Evolutionary conservation across 2,329 filamentous ascomycete species (phyloP).

Genomic region (Arthrobotrys sinensis): DNA sequence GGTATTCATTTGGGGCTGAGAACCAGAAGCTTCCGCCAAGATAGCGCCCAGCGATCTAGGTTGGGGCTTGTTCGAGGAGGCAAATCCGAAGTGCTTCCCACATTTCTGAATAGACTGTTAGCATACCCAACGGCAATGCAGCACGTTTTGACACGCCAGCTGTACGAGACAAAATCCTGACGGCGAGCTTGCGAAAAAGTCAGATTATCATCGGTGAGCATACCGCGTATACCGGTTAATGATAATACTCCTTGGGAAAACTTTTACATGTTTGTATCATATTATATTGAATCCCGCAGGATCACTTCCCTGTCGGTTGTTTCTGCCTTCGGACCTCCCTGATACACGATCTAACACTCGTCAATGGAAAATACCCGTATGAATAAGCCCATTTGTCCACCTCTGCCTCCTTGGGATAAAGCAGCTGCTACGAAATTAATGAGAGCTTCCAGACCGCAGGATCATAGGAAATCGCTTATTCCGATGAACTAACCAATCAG

Average conservation of each 20-base stretch:
- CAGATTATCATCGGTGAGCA: neutral
- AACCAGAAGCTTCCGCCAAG: constrained; percentile 28
- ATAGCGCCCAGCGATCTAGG: constrained; percentile 20
- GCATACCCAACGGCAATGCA: neutral
- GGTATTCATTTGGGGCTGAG: constrained; percentile 10
- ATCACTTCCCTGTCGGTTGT: constrained; percentile 17
- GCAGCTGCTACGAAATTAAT: constrained; percentile 24
- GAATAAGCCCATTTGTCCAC: constrained; percentile 17
- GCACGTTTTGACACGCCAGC: too few species aligned
- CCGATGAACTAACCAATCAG: constrained; percentile 22
- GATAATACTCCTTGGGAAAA: neutral
- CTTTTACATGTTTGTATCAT: neutral
- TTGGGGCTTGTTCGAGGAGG: constrained; percentile 8
- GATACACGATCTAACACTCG: constrained; percentile 2
- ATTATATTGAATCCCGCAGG: constrained; percentile 16
- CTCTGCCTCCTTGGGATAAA: constrained; percentile 27
- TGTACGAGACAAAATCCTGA: too few species aligned
- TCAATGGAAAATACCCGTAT: constrained; percentile 22
- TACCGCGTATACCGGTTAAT: too few species aligned
- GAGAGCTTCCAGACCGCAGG: constrained; percentile 5
- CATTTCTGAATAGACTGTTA: neutral
- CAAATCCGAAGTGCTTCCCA: constrained; percentile 14
- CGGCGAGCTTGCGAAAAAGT: neutral
- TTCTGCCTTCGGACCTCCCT: constrained; percentile 6
- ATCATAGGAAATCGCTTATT: constrained; percentile 48